Evolutionary conservation across 345 rosid species (phyloP).

Genomic region (Eucalyptus fibrosa): DNA sequence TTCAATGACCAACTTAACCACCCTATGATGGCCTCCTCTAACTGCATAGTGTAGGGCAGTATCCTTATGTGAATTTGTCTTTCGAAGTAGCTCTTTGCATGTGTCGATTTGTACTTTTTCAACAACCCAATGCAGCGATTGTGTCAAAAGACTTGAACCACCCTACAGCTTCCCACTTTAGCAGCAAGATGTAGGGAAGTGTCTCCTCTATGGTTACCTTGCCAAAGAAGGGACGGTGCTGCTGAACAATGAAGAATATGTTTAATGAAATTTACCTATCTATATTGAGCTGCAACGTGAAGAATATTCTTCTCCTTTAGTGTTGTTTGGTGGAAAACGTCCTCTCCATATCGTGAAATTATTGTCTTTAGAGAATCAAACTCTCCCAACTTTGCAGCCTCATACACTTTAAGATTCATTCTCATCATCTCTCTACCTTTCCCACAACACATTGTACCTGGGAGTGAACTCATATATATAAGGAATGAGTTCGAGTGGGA

Average conservation of each 20-base stretch:
- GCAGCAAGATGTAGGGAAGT: background rate
- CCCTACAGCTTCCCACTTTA: background rate
- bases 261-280: background rate
- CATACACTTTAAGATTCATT: no score
- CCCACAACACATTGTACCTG: no score
- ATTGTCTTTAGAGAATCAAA: no score
- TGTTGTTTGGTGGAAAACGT: no score
- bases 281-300: background rate
- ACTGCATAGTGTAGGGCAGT: background rate
- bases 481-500: no score
- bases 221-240: background rate
- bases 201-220: background rate
- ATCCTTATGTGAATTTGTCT: background rate
- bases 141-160: background rate
- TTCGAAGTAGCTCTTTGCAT: background rate
- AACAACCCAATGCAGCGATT: background rate
- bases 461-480: no score
- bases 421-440: no score
- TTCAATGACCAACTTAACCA: background rate
- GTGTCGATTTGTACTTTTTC: background rate
- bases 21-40: background rate
- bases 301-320: no score
- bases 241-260: background rate
- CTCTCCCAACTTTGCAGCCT: no score
- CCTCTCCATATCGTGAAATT: no score